Evolutionary conservation across 495 filamentous ascomycete species (phyloP).

Genomic region (Neurospora discreta): DNA sequence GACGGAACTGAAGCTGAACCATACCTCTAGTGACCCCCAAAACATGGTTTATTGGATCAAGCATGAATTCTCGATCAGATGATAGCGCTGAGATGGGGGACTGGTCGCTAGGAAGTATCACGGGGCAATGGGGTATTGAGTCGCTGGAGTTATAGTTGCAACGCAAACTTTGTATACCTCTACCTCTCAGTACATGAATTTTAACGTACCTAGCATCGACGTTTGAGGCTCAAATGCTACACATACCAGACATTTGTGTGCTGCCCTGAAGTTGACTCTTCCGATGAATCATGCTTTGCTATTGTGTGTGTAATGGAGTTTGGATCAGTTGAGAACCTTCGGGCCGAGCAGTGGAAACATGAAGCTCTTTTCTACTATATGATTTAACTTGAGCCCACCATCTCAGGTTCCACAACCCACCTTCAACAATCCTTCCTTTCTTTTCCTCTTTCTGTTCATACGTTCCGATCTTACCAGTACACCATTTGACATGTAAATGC

Average conservation of each 20-base stretch:
- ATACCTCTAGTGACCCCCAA: background rate
- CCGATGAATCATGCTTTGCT: background rate
- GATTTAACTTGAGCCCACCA: background rate
- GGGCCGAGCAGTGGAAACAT: background rate
- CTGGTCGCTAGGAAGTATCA: background rate
- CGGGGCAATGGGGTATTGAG: background rate
- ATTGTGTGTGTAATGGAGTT: background rate
- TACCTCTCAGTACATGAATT: no score
- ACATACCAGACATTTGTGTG: no score
- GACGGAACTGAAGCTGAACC: no score
- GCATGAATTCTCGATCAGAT: background rate
- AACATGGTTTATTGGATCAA: background rate
- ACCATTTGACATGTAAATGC: background rate
- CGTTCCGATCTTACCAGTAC: background rate
- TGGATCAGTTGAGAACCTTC: background rate
- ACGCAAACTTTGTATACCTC: background rate
- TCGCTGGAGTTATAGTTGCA: background rate
- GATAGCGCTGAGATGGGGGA: background rate
- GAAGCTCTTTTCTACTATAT: background rate
- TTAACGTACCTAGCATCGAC: background rate
- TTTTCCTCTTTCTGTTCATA: background rate
- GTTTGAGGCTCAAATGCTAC: background rate
- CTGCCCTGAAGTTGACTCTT: no score
- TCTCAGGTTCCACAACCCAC: background rate
- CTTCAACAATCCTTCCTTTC: background rate